These are phyloP conservation scores for Phytopythium helicoides DNA, from an alignment of 352 stramenopile genomes.

Conservation along the genomic window DNA sequence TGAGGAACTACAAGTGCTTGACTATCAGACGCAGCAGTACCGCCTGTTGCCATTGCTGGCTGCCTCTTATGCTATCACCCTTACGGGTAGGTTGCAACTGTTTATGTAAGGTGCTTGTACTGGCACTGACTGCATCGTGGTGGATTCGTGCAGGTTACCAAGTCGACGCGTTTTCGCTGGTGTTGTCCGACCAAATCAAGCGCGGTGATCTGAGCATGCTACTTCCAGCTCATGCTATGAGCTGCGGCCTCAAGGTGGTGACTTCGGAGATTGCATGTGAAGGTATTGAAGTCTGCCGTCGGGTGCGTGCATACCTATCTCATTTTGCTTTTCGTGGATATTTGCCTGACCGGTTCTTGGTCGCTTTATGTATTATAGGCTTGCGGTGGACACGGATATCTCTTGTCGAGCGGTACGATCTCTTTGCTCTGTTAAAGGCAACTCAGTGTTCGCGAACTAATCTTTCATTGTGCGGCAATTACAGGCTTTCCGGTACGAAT, in stretches of 20 bases:
- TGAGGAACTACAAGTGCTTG: constrained; percentile 90
- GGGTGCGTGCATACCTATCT: constrained; percentile 16
- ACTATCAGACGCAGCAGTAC: constrained; percentile 96
- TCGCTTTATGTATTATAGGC: too few species aligned
- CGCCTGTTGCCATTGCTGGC: constrained; percentile 92
- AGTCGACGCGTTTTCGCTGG: constrained; percentile 45
- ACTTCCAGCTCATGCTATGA: constrained; percentile 51
- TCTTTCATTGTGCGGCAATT: constrained; percentile 18
- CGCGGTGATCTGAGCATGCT: constrained; percentile 41
- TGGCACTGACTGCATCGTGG: constrained; percentile 1
- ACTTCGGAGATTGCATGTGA: constrained; percentile 45
- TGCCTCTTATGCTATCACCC: constrained; percentile 89
- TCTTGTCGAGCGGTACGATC: constrained; percentile 69
- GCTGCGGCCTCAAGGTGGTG: constrained; percentile 59
- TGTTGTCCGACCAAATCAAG: constrained; percentile 42
- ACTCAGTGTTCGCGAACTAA: too few species aligned
- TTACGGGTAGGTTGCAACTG: constrained; percentile 38
- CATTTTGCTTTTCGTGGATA: too few species aligned
- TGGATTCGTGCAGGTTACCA: constrained; percentile 45
- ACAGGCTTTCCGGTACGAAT: too few species aligned
- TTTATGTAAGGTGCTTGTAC: too few species aligned
- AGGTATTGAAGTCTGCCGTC: constrained; percentile 50
- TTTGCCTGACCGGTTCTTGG: too few species aligned
- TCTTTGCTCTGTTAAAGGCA: background rate
- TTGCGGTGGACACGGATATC: constrained; percentile 95